Evolutionary conservation across 495 filamentous ascomycete genomes (phyloP), one percentile per base, ranked within the genome.

Genomic region (Oidiodendron maius): DNA sequence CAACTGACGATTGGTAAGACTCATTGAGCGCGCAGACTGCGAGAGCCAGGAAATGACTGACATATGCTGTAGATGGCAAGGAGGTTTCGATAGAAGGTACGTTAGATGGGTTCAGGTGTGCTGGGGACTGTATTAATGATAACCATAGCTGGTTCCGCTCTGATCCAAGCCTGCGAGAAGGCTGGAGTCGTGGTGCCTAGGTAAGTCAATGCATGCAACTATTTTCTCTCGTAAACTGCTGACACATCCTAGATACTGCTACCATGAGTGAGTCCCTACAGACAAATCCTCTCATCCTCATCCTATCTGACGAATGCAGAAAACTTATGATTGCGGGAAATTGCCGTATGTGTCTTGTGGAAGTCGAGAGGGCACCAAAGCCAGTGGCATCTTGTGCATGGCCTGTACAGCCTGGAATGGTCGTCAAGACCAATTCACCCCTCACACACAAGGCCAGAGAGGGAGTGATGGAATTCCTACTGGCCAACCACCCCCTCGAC

Each of bases 151-250:
- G 93, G 93, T 44, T 91, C 93, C 43, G 93, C 93, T 55, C 78
- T 98, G 58, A 98, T 98, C 64, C 93, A 98, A 74, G 93, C 93
- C 56, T 97, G 93, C 74, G 93, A 98, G 71, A 95, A 98, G 71
- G 93, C 93, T 48, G 93, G 93, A 55, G 80, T 73, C 45, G 88
- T 83, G n/a, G 78, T 96, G 58, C 90, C 90, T 51, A 89, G 86
- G 84, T 87, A 69, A 50, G 71, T 56, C 24, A 41, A 38, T 9
- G 15, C 17, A 15, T 1, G 3, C 12, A 28, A 23, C 4, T 22
- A 22, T 13, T 20, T 41, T n/a, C 15, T 35, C 8, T 52, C 21
- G 38, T 36, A 39, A 40, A 48, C 38, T 61, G 50, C 77, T 81
- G 53, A 79, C 60, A 40, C n/a, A n/a, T 8, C 51, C 42, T 50